phyloP scores from a whole-genome alignment of 805 yeast genomes.

The Saccharomycopsis fodiens region DNA sequence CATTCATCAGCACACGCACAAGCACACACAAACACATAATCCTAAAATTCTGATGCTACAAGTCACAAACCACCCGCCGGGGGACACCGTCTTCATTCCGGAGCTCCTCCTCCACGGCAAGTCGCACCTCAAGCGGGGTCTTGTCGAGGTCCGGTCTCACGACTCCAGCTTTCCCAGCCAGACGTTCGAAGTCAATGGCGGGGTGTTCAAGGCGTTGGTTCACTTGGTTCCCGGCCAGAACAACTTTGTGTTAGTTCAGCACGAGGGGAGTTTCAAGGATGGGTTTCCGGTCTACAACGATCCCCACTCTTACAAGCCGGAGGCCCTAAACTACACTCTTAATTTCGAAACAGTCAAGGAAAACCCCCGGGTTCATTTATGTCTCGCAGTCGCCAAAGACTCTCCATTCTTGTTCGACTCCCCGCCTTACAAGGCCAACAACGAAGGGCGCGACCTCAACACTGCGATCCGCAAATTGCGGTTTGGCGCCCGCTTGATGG shows the following conservation, averaged over 20 bases:
- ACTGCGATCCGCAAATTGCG: conserved; percentile 67
- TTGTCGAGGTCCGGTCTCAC: conserved; percentile 36
- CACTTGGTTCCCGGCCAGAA: conserved; percentile 69
- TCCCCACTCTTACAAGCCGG: conserved; percentile 10
- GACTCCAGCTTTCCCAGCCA: conserved; percentile 54
- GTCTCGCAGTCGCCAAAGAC: conserved; percentile 69
- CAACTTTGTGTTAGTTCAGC: conserved; percentile 42
- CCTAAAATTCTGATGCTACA: too few species aligned
- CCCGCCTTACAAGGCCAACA: conserved; percentile 39
- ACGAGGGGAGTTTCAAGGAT: conserved; percentile 30
- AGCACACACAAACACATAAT: too few species aligned
- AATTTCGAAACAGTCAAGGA: conserved; percentile 48
- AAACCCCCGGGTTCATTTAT: conserved; percentile 75
- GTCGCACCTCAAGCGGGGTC: conserved; percentile 29
- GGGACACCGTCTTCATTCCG: conserved; percentile 38
- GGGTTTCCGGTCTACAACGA: conserved; percentile 25
- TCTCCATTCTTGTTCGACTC: conserved; percentile 66
- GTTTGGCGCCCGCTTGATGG: conserved; percentile 82
- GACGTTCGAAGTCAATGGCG: conserved; percentile 58
- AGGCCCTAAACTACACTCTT: conserved; percentile 27
- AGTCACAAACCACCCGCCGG: conserved; percentile 14
- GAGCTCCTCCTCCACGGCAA: conserved; percentile 44
- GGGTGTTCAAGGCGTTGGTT: conserved; percentile 67
- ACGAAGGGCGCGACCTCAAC: conserved; percentile 61
- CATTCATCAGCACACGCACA: too few species aligned